A percentile compares a stretch with the other conserved stretches of the same genome.
phyloP scores from a whole-genome alignment of 257 asterid species.

The Solanum raphanifolium region DNA sequence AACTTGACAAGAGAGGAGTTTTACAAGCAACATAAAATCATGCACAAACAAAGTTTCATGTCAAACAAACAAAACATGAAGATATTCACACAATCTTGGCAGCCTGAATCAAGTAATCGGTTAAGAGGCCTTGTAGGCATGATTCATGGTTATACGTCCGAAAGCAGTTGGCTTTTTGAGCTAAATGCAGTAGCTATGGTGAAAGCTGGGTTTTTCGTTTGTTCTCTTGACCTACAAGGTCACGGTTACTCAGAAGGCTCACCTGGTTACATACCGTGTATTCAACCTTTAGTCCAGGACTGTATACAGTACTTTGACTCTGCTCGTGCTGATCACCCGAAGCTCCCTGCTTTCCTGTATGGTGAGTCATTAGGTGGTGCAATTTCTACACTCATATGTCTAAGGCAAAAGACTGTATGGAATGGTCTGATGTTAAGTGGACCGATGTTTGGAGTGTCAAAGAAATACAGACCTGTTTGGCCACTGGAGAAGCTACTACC shows the following conservation, averaged over 20 bases:
- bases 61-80: constrained; percentile 37
- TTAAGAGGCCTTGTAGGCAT: constrained; percentile 51
- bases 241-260: constrained; percentile 71
- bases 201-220: constrained; percentile 54
- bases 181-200: constrained; percentile 71
- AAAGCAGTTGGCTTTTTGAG: constrained; percentile 76
- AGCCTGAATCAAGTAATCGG: constrained; percentile 13
- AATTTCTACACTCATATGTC: constrained; percentile 37
- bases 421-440: constrained; percentile 62
- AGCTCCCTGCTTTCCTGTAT: constrained; percentile 54
- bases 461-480: constrained; percentile 59
- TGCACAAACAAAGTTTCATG: constrained; percentile 52
- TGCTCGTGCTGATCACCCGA: constrained; percentile 18
- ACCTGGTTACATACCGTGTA: constrained; percentile 39
- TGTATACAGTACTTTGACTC: constrained; percentile 47
- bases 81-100: constrained; percentile 72
- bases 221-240: constrained; percentile 67
- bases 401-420: constrained; percentile 49
- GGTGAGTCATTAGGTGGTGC: constrained; percentile 88
- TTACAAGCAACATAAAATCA: constrained; percentile 46
- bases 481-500: constrained; percentile 72
- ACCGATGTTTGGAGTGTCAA: constrained; percentile 66
- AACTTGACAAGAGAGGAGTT: constrained; percentile 42
- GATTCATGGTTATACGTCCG: constrained; percentile 78
- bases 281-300: constrained; percentile 39